Conservation (phyloP, 192 early-diverging fungal genomes). For the Diversispora epigaea region DNA sequence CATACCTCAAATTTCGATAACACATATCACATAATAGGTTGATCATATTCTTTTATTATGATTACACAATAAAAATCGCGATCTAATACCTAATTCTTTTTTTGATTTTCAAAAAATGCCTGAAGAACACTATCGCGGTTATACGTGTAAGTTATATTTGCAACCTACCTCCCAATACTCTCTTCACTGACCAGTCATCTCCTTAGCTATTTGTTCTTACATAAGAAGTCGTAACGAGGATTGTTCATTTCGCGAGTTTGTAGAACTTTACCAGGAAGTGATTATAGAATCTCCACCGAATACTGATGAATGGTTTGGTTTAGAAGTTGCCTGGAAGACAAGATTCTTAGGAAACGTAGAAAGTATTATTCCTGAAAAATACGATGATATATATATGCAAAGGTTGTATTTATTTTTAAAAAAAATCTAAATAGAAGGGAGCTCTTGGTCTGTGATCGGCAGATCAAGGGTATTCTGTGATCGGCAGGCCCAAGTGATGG, state of each 20-base stretch:
- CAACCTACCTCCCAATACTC: neutral
- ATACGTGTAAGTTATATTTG: slow-evolving; percentile 15
- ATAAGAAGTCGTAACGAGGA: neutral
- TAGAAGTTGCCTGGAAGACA: slow-evolving; percentile 15
- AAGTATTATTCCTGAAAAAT: slow-evolving; percentile 17
- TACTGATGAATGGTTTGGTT: slow-evolving; percentile 1
- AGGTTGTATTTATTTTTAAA: neutral
- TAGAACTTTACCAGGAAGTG: slow-evolving; percentile 3
- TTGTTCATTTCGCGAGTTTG: slow-evolving; percentile 14
- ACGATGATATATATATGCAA: slow-evolving; percentile 1
- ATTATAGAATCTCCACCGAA: slow-evolving; percentile 1
- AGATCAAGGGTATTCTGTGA: slow-evolving; percentile 20
- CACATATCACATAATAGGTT: no score
- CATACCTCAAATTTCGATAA: no score
- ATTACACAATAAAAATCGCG: no score
- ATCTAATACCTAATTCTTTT: no score
- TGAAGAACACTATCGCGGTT: neutral
- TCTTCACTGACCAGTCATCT: slow-evolving; percentile 13
- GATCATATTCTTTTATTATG: no score
- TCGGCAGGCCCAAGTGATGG: slow-evolving; percentile 27
- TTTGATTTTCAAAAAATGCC: no score
- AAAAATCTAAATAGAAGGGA: slow-evolving; percentile 17
- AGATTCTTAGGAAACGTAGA: slow-evolving; percentile 6
- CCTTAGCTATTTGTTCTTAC: slow-evolving; percentile 17
- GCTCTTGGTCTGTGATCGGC: slow-evolving; percentile 12